Evolutionary conservation across 2,329 filamentous ascomycete species (phyloP), one percentile per base, ranked within the genome.

Genomic region (Lachnellula willkommii): DNA sequence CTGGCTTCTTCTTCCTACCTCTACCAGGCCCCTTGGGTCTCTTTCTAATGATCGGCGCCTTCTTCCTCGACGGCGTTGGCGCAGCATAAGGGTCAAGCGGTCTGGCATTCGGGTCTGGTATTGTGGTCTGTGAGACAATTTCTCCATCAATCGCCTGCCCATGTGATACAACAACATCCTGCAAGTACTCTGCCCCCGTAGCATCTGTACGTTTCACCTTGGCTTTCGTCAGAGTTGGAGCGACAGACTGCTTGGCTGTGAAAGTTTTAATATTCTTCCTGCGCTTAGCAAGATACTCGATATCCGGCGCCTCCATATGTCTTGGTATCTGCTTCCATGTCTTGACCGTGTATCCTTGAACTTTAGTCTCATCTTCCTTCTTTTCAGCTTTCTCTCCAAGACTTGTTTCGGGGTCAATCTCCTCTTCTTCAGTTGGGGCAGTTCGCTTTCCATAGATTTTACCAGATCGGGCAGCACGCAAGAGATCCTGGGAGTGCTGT

Each of bases 61-160:
- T 83, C 68, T 86, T 82, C 68, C 78, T 79, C 4, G 76, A 73
- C 15, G 79, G 78, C 22, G 78, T 78, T 63, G 71, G 75, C 63
- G 69, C 55, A 8, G 57, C 49, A 42, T 59, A 58, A 7, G 57
- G 17, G 39, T 58, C 61, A 43, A 45, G 47, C 37, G 49, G 28
- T 12, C 74, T 73, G 47, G 76, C 70, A 59, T 82, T 81, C 55
- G 85, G 78, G 45, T 79, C 77, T 64, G 85, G 84, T 47, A 84
- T 82, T 35, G 84, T 75, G 5, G 78, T 77, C 40, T 83, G 81
- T 2, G 79, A 78, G 56, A 90, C 82, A 50, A 96, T 85, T 68
- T 96, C 91, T 55, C 90, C 90, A 60, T 93, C 88, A 0, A 95
- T 80, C 5, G 77, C 76, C 68, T 94, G 88, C 0, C 90, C 91